Percentiles rank a stretch among this genome's conserved stretches.
Conservation (phyloP, 1,284 basidiomycete species). For the Trichosporon ovoides region DNA sequence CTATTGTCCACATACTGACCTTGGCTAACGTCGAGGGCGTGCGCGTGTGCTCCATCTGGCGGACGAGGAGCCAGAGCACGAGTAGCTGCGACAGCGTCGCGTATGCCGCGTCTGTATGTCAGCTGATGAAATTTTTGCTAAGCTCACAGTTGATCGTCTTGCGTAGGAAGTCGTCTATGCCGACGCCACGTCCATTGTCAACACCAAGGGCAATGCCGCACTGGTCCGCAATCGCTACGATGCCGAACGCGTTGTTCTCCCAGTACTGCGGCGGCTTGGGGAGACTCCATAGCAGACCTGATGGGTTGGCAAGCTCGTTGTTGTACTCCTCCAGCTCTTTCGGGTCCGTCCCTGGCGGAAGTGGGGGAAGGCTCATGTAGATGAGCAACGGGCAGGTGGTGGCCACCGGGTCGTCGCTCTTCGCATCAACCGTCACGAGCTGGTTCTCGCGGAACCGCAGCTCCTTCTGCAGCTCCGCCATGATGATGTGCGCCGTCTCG, state of each 20-base stretch:
- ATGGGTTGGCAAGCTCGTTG: conserved; percentile 37
- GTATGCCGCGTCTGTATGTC: conserved; percentile 54
- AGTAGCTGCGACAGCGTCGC: conserved; percentile 63
- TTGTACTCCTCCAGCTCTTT: conserved; percentile 36
- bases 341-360: conserved; percentile 27
- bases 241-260: conserved; percentile 52
- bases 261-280: conserved; percentile 36
- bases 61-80: conserved; percentile 62
- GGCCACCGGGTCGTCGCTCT: conserved; percentile 20
- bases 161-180: conserved; percentile 61
- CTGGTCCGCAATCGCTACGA: conserved; percentile 65
- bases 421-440: conserved; percentile 32
- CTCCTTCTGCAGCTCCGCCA: conserved; percentile 57
- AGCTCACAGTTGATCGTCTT: conserved; percentile 74
- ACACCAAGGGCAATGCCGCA: conserved; percentile 70
- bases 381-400: conserved; percentile 41
- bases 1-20: conserved; percentile 72
- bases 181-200: conserved; percentile 61
- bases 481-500: conserved; percentile 61
- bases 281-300: conserved; percentile 35
- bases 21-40: conserved; percentile 71
- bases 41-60: conserved; percentile 67
- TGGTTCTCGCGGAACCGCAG: conserved; percentile 29
- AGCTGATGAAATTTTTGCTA: neutral
- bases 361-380: conserved; percentile 39